Base-by-base conservation (phyloP, 2,329 filamentous ascomycete species). In the Aureobasidium namibiae region DNA sequence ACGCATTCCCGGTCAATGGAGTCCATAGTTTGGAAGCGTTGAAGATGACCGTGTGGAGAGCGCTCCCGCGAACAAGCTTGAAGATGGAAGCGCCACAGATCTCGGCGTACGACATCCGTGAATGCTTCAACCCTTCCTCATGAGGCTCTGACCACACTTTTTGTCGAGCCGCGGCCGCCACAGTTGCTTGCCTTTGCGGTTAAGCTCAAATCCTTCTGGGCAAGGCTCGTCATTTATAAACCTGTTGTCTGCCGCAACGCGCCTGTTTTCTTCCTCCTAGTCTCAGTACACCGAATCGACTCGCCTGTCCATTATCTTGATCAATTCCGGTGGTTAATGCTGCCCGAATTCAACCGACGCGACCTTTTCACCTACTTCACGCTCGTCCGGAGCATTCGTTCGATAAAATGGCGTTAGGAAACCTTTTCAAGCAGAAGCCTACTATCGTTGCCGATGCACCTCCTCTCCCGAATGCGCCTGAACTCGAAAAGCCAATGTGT, bases 401-500 rank as follows among this genome's bases (percentile, higher is more conserved):
- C 70, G 45, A 64, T 79, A 60, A 80, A 80, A 79, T 80, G 78
- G 78, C 77, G 77, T 69, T 80, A 74, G 72, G 71, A 60, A 39
- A 61, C 49, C 9, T 42, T 8, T 56, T 56, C 57, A 61, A 42
- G n/a, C 58, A 60, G 38, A 58, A 58, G 13, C 56, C 56, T 34
- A 34, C 44, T n/a, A 38, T 61, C 38, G 54, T 60, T 42, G 53
- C 56, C 34, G 60, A 59, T 41, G 61, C 39, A 56, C 60, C 49
- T 33, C 61, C 62, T 48, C 39, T 50, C 10, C 57, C 45, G 29
- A 61, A 57, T 41, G 49, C 48, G 60, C 61, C 48, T 42, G 61
- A 50, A 46, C 57, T 56, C 36, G 61, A 62, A 38, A 63, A 63
- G 53, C 56, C 53, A 42, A 54, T 54, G 48, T 42, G 48, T 42